Evolutionary conservation across 306 rosid species (phyloP).

Genomic region (Notholithocarpus densiflorus): DNA sequence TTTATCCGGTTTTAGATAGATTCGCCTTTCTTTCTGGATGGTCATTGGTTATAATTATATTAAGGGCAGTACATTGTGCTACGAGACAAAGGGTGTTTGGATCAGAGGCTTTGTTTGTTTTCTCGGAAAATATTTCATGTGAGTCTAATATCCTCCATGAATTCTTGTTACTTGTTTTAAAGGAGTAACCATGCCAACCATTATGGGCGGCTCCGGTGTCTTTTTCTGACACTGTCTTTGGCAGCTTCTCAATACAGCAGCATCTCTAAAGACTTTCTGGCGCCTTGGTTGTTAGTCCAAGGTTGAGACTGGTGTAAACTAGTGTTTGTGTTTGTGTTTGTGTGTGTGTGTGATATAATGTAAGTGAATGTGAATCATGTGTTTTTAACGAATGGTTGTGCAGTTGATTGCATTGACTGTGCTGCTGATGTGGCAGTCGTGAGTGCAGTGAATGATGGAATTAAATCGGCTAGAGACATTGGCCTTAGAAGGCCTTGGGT

Average conservation of each 20-base stretch:
- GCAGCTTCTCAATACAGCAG: too few relatives aligned
- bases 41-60: neutral
- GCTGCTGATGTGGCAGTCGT: conserved; percentile 88
- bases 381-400: conserved; percentile 14
- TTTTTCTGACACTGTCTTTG: too few relatives aligned
- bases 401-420: conserved; percentile 97
- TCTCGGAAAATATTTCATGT: too few relatives aligned
- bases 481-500: conserved; percentile 69
- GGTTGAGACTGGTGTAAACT: neutral
- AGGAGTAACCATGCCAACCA: too few relatives aligned
- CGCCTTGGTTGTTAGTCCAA: too few relatives aligned
- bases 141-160: too few relatives aligned
- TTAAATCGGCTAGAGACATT: conserved; percentile 67
- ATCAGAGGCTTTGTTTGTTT: too few relatives aligned
- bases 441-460: conserved; percentile 83
- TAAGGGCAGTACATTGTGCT: neutral
- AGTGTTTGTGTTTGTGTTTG: neutral
- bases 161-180: too few relatives aligned
- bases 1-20: neutral
- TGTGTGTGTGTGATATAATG: neutral
- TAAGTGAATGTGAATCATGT: conserved; percentile 11
- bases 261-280: too few relatives aligned
- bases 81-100: neutral
- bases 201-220: too few relatives aligned
- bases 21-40: too few relatives aligned